phyloP scores from a whole-genome alignment of 441 rosid genomes.

The Raphanus hybrid region DNA sequence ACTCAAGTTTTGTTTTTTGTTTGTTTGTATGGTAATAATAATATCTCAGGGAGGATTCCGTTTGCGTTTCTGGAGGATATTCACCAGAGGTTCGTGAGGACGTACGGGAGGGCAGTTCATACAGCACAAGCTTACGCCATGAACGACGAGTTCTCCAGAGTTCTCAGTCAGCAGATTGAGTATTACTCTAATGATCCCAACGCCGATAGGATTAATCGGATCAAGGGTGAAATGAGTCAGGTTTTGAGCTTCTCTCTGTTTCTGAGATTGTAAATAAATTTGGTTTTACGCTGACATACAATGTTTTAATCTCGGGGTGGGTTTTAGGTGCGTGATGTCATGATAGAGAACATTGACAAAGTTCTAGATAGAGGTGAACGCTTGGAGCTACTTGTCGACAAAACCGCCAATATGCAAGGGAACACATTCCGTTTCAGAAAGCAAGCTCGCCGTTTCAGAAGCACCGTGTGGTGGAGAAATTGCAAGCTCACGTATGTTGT shows the following conservation, averaged over 20 bases:
- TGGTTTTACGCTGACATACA: constrained; percentile 2
- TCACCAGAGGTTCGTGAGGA: constrained; percentile 90
- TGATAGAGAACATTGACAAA: constrained; percentile 96
- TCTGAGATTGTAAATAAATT: background rate
- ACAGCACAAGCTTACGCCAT: constrained; percentile 90
- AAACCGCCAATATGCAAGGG: constrained; percentile 94
- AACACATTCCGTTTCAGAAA: constrained; percentile 93
- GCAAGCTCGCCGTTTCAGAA: constrained; percentile 92
- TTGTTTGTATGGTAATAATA: background rate
- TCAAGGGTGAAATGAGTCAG: constrained; percentile 96
- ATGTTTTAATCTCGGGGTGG: background rate
- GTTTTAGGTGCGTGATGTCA: constrained; percentile 78
- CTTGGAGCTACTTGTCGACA: constrained; percentile 91
- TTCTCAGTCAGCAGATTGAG: constrained; percentile 91
- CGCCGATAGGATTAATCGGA: constrained; percentile 86
- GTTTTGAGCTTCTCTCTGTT: constrained; percentile 44
- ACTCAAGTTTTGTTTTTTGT: background rate
- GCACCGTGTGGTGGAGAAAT: constrained; percentile 91
- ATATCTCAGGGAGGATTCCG: constrained; percentile 82
- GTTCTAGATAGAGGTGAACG: constrained; percentile 98
- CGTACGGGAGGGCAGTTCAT: constrained; percentile 78
- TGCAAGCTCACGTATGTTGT: constrained; percentile 79
- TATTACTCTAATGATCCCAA: constrained; percentile 86
- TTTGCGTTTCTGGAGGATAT: constrained; percentile 96
- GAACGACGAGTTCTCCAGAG: constrained; percentile 99